These are phyloP conservation scores for Anisogramma anomala DNA, from an alignment of 2,329 filamentous ascomycete genomes.

Conservation along the genomic window DNA sequence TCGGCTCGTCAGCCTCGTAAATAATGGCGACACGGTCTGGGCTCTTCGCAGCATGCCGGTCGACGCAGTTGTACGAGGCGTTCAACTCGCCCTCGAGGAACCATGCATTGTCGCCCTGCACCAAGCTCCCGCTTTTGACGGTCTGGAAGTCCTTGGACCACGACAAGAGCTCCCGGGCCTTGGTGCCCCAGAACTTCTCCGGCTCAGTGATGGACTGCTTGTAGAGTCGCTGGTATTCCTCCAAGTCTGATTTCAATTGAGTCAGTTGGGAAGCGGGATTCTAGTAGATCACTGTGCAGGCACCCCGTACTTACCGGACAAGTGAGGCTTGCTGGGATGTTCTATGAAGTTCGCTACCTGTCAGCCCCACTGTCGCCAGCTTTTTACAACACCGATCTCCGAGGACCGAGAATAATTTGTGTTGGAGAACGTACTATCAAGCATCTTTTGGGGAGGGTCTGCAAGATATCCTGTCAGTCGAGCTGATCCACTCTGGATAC, in stretches of 20 bases:
- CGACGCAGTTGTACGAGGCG: constrained; percentile 93
- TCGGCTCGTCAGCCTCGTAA: constrained; percentile 91
- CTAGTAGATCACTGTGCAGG: constrained; percentile 1
- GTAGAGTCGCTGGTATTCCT: constrained; percentile 58
- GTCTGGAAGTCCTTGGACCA: constrained; percentile 92
- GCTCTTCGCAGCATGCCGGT: constrained; percentile 91
- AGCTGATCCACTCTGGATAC: constrained; percentile 11
- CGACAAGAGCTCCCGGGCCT: constrained; percentile 77
- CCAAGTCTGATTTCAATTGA: constrained; percentile 35
- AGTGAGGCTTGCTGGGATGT: constrained; percentile 58
- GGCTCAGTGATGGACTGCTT: constrained; percentile 83
- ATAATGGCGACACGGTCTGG: constrained; percentile 92
- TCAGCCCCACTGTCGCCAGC: constrained; percentile 21
- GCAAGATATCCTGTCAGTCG: constrained; percentile 16
- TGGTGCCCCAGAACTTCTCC: constrained; percentile 76
- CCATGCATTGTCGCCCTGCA: constrained; percentile 79
- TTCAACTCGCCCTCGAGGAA: constrained; percentile 90
- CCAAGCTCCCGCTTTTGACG: constrained; percentile 65
- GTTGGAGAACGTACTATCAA: constrained; percentile 43
- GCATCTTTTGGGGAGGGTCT: constrained; percentile 57
- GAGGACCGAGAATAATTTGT: background rate
- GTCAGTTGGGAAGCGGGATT: constrained; percentile 6
- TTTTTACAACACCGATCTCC: background rate
- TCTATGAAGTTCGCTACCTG: constrained; percentile 37
- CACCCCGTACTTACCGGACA: constrained; percentile 40